phyloP scores from a whole-genome alignment of 148 eudicot species.

The Camellia granthamiana region DNA sequence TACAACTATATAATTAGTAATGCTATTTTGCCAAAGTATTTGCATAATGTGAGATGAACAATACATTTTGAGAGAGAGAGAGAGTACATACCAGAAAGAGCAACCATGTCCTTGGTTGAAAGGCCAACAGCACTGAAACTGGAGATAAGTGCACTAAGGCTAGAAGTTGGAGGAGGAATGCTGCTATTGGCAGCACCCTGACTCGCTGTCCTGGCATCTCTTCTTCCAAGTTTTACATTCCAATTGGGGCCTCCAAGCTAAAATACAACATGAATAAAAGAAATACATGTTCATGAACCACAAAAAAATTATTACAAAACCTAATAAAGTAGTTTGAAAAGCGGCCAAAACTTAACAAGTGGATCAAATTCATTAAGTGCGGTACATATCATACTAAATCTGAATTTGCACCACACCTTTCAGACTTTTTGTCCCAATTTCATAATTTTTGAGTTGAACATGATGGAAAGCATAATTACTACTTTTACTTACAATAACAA shows the following conservation, averaged over 20 bases:
- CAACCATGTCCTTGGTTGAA: conserved; percentile 53
- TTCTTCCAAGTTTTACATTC: conserved; percentile 54
- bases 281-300: background rate
- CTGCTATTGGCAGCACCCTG: conserved; percentile 49
- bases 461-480: too few species aligned
- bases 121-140: conserved; percentile 50
- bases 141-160: conserved; percentile 37
- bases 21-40: background rate
- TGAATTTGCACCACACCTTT: too few species aligned
- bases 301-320: too few species aligned
- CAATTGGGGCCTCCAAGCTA: conserved; percentile 71
- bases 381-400: too few species aligned
- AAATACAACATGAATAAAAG: background rate
- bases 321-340: too few species aligned
- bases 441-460: too few species aligned
- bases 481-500: conserved; percentile 44
- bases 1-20: too few species aligned
- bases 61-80: background rate
- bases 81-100: conserved; percentile 41
- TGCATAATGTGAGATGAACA: background rate
- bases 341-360: too few species aligned
- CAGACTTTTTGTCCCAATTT: too few species aligned
- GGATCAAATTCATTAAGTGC: too few species aligned
- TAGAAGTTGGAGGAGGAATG: conserved; percentile 50
- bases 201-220: conserved; percentile 59